Conservation (phyloP, 768 basidiomycete genomes). For the Trametes coccinea region DNA sequence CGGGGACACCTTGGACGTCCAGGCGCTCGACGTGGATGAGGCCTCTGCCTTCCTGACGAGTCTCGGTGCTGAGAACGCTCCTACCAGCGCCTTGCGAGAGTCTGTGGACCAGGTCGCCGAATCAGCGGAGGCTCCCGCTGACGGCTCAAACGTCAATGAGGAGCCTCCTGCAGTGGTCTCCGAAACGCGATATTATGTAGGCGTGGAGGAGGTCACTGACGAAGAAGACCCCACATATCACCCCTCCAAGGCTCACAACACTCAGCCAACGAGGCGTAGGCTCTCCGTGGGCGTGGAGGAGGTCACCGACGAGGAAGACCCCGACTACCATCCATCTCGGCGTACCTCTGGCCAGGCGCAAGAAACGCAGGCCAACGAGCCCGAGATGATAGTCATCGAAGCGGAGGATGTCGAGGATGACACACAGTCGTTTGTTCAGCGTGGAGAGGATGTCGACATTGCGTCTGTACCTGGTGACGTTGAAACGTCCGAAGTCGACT, state of each 20-base stretch:
- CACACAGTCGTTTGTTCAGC: background rate
- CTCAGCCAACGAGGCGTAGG: background rate
- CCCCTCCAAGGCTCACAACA: too few relatives aligned
- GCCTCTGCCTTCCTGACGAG: background rate
- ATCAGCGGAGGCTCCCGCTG: background rate
- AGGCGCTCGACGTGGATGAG: background rate
- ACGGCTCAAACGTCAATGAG: background rate
- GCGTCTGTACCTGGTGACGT: background rate
- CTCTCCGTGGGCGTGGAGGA: slow-evolving; percentile 6
- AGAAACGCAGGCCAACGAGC: background rate
- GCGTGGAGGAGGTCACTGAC: slow-evolving; percentile 6
- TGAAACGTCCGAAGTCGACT: slow-evolving; percentile 7
- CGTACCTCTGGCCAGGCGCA: background rate
- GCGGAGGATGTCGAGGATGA: slow-evolving; percentile 9
- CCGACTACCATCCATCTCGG: background rate
- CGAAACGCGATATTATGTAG: background rate
- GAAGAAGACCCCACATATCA: background rate
- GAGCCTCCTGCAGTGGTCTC: background rate
- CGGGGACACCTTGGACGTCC: background rate
- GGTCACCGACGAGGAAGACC: background rate
- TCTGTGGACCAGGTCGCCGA: background rate
- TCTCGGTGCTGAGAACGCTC: background rate
- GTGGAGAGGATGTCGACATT: background rate
- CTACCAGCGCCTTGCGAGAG: background rate
- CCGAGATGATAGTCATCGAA: slow-evolving; percentile 3